Base-by-base conservation (phyloP, 768 basidiomycete genomes). In the Lactarius vividus region DNA sequence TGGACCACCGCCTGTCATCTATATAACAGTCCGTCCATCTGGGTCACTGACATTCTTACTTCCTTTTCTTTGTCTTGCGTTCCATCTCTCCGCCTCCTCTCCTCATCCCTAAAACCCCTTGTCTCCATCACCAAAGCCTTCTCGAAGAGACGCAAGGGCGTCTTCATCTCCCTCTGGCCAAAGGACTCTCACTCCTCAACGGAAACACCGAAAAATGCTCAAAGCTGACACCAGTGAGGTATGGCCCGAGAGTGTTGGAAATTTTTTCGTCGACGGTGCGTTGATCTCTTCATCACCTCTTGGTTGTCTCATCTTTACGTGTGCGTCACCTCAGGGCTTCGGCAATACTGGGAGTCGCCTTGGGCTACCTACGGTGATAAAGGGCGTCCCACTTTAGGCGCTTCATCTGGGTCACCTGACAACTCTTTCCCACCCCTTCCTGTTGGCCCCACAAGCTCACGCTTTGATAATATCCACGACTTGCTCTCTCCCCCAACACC, bases 141-240 rank as follows among this genome's bases (percentile, higher is more conserved):
- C 73, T 70, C 65, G 73, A 44, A 37, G 33, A 23, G 49, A 57
- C 55, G 31, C 65, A 18, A 40, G 56, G n/a, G 52, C 64, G 20
- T 59, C 64, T 26, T 62, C 65, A 52, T 71, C 70, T 52, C 63
- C 65, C 33, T 59, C 62, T 74, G 76, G 76, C 4, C 62, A 77
- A 71, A 70, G 64, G 42, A 74, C 81, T 61, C 81, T 88, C 71
- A 92, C 89, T 1, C 90, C 90, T 23, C 87, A 88, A 74, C 83
- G 91, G 63, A 92, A 92, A 70, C 91, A 92, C 77, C 82, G 88
- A 72, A 93, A 92, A 75, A 87, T 92, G 67, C 81, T 93, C 77
- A 92, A 91, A 74, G 90, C 92, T 71, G 91, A 91, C 72, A 81
- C 82, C 44, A 79, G 77, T 72, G 91, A 92, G 71, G 91, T 93